phyloP scores from a whole-genome alignment of 2,329 filamentous ascomycete species.

The Fusarium subtropicale region DNA sequence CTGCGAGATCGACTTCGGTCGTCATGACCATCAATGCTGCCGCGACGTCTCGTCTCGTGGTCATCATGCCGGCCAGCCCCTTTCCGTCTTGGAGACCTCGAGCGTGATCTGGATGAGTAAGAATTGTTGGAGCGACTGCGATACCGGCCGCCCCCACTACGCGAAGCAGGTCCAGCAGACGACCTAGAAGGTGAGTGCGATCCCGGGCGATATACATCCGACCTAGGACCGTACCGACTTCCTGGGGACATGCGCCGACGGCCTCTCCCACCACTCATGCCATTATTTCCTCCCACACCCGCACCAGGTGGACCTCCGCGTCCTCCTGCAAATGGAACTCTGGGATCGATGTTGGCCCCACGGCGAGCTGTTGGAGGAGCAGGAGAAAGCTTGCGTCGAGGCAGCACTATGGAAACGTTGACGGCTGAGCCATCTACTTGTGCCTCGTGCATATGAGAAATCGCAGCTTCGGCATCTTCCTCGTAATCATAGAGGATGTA shows the following conservation, averaged over 20 bases:
- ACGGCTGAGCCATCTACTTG: slow-evolving; percentile 86
- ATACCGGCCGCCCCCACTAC: slow-evolving; percentile 54
- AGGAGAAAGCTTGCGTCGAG: slow-evolving; percentile 82
- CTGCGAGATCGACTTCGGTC: slow-evolving; percentile 57
- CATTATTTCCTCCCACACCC: slow-evolving; percentile 41
- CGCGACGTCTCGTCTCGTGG: slow-evolving; percentile 55
- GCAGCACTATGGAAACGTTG: slow-evolving; percentile 89
- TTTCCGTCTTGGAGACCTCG: slow-evolving; percentile 54
- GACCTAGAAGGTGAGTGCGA: slow-evolving; percentile 63
- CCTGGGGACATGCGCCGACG: slow-evolving; percentile 53
- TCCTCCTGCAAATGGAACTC: slow-evolving; percentile 49
- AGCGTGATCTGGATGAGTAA: slow-evolving; percentile 62
- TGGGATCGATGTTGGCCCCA: slow-evolving; percentile 68
- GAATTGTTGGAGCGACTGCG: slow-evolving; percentile 59
- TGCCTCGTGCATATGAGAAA: slow-evolving; percentile 98
- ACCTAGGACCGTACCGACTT: slow-evolving; percentile 56
- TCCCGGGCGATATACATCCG: slow-evolving; percentile 72
- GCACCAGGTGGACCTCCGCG: slow-evolving; percentile 50
- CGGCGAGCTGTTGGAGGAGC: slow-evolving; percentile 79
- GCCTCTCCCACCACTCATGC: slow-evolving; percentile 51
- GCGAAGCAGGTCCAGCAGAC: slow-evolving; percentile 54
- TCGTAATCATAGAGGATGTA: slow-evolving; percentile 88
- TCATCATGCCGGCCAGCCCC: slow-evolving; percentile 50
- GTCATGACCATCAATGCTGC: slow-evolving; percentile 59
- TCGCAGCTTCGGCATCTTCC: slow-evolving; percentile 85